A percentile compares a stretch with the other conserved stretches of the same genome.
Evolutionary conservation across 805 yeast genomes (phyloP).

Genomic region (Candida odintsovae): DNA sequence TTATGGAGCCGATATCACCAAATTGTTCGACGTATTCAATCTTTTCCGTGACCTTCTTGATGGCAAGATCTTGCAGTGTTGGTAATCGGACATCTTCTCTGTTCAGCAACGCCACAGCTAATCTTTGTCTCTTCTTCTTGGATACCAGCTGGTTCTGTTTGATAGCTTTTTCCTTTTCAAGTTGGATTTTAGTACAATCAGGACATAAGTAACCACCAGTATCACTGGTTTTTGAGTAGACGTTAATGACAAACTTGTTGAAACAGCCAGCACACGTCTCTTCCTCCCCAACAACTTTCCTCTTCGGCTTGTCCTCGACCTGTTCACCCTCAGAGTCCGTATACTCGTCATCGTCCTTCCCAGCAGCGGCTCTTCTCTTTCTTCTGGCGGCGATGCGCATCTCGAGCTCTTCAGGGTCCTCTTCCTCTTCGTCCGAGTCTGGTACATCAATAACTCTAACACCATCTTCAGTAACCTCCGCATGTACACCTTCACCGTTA

Average conservation of each 20-base stretch:
- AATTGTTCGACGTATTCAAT: conserved; percentile 73
- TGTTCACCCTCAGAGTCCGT: conserved; percentile 30
- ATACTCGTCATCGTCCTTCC: conserved; percentile 29
- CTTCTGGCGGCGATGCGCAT: conserved; percentile 36
- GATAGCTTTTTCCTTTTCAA: conserved; percentile 38
- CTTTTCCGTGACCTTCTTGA: conserved; percentile 55
- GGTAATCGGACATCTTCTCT: conserved; percentile 58
- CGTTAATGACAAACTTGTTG: conserved; percentile 50
- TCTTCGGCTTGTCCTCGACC: conserved; percentile 25
- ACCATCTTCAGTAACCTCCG: conserved; percentile 17
- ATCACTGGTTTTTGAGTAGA: conserved; percentile 49
- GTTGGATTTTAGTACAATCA: conserved; percentile 42
- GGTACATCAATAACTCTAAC: conserved; percentile 16
- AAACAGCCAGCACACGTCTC: conserved; percentile 64
- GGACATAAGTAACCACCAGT: conserved; percentile 64
- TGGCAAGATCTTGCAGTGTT: conserved; percentile 77
- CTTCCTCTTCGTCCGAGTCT: conserved; percentile 20
- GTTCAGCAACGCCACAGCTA: conserved; percentile 82
- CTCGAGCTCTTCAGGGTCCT: conserved; percentile 26
- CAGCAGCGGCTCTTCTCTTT: conserved; percentile 34
- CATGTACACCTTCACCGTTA: conserved; percentile 15
- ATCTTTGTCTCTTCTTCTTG: conserved; percentile 66
- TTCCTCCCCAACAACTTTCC: conserved; percentile 40
- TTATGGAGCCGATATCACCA: conserved; percentile 79
- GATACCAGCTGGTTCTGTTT: conserved; percentile 53